Conservation (phyloP, 805 yeast genomes). For the Lipomyces anomalus region DNA sequence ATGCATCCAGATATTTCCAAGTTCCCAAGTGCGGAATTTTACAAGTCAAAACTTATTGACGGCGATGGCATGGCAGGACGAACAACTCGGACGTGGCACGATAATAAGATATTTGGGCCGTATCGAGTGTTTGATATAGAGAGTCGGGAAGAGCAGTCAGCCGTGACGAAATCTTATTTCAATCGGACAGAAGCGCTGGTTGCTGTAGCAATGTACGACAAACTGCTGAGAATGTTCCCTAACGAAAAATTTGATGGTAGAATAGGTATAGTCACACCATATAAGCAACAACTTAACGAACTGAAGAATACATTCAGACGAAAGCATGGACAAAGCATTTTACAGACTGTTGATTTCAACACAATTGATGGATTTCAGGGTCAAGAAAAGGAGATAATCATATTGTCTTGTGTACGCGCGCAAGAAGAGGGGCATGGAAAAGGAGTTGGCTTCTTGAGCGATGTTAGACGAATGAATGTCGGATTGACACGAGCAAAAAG, state of each 20-base stretch:
- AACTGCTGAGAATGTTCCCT: slow-evolving; percentile 47
- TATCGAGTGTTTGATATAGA: slow-evolving; percentile 69
- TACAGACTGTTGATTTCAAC: slow-evolving; percentile 72
- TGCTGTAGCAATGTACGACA: slow-evolving; percentile 60
- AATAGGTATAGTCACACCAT: slow-evolving; percentile 91
- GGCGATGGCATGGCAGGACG: slow-evolving; percentile 64
- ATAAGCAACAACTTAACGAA: slow-evolving; percentile 73
- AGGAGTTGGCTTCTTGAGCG: slow-evolving; percentile 82
- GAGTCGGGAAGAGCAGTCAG: slow-evolving; percentile 61
- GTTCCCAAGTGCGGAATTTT: slow-evolving; percentile 84
- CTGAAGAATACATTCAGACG: slow-evolving; percentile 53
- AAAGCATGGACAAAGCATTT: slow-evolving; percentile 57
- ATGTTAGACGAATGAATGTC: slow-evolving; percentile 91
- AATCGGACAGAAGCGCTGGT: slow-evolving; percentile 68
- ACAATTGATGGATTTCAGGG: slow-evolving; percentile 98
- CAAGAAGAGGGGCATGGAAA: slow-evolving; percentile 35
- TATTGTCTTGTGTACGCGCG: slow-evolving; percentile 95
- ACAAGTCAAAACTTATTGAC: slow-evolving; percentile 63
- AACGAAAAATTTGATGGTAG: slow-evolving; percentile 55
- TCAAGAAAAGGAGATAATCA: slow-evolving; percentile 90
- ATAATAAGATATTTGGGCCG: slow-evolving; percentile 51
- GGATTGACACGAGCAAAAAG: slow-evolving; percentile 90
- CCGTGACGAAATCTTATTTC: slow-evolving; percentile 58
- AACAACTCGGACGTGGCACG: slow-evolving; percentile 75
- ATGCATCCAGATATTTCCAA: slow-evolving; percentile 90